phyloP scores from a whole-genome alignment of 116 monocot genomes.

The Iris pallida region DNA sequence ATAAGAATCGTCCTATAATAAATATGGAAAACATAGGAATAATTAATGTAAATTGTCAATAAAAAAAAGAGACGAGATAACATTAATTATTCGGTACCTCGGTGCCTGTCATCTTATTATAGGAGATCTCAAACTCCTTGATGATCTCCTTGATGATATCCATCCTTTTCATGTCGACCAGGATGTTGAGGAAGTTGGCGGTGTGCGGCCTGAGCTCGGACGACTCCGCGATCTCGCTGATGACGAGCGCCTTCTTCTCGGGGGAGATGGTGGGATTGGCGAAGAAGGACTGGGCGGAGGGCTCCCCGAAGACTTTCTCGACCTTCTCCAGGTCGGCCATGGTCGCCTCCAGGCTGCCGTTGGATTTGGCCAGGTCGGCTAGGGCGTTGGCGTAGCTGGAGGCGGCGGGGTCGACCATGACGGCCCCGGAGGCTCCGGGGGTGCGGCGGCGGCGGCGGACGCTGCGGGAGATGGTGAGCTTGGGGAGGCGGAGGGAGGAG shows the following conservation, averaged over 20 bases:
- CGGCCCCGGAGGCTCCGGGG: conserved; percentile 16
- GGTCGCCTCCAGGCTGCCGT: conserved; percentile 49
- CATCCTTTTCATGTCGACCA: conserved; percentile 49
- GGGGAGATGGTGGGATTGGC: conserved; percentile 43
- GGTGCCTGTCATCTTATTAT: conserved; percentile 59
- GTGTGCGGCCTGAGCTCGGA: conserved; percentile 47
- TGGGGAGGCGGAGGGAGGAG: background rate
- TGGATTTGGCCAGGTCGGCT: conserved; percentile 39
- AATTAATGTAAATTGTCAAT: too few relatives aligned
- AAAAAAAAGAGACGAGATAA: too few relatives aligned
- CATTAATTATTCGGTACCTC: conserved; percentile 25
- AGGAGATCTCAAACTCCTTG: conserved; percentile 52
- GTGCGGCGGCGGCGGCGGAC: conserved; percentile 10
- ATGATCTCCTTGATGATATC: conserved; percentile 47
- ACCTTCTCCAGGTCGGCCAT: conserved; percentile 64
- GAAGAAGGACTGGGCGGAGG: conserved; percentile 38
- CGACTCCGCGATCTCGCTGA: conserved; percentile 34
- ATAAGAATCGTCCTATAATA: too few relatives aligned
- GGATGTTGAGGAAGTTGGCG: conserved; percentile 58
- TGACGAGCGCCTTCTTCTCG: conserved; percentile 41
- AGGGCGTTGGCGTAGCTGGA: conserved; percentile 55
- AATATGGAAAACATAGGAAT: too few relatives aligned
- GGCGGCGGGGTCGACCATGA: conserved; percentile 38
- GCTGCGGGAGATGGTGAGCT: too few relatives aligned
- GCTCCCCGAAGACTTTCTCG: conserved; percentile 38